These are phyloP conservation scores for Elongisporangium anandrum DNA, from an alignment of 352 stramenopile genomes.

Conservation along the genomic window DNA sequence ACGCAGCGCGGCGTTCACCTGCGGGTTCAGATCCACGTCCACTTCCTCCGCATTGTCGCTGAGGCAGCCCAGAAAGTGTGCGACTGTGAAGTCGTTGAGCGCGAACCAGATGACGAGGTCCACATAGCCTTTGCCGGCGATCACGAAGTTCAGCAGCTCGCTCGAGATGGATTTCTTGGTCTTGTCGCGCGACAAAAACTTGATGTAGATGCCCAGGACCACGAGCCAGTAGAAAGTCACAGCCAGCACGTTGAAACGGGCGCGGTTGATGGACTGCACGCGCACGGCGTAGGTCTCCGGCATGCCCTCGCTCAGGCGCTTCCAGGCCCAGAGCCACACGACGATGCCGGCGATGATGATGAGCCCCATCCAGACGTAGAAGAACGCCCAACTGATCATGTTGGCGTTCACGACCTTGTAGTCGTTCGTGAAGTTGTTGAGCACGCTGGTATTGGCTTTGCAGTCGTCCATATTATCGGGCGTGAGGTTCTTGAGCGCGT, in stretches of 20 bases:
- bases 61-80: constrained; percentile 68
- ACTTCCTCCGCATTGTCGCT: constrained; percentile 50
- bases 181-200: constrained; percentile 63
- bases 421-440: constrained; percentile 55
- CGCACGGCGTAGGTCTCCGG: constrained; percentile 82
- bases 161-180: constrained; percentile 48
- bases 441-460: constrained; percentile 27
- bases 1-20: constrained; percentile 84
- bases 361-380: constrained; percentile 85
- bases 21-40: constrained; percentile 81
- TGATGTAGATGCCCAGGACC: constrained; percentile 72
- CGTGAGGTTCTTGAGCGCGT: constrained; percentile 65
- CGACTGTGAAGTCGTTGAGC: constrained; percentile 82
- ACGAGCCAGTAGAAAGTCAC: constrained; percentile 88
- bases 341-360: constrained; percentile 80
- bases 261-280: constrained; percentile 84
- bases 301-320: constrained; percentile 83
- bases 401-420: constrained; percentile 83
- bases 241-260: constrained; percentile 85
- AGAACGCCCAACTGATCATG: constrained; percentile 84
- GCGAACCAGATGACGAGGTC: constrained; percentile 88
- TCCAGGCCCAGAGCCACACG: constrained; percentile 85
- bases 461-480: constrained; percentile 28
- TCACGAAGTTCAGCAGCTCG: constrained; percentile 85
- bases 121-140: constrained; percentile 84